phyloP scores from a whole-genome alignment of 2,329 filamentous ascomycete genomes.

The Calonectria hongkongensis region DNA sequence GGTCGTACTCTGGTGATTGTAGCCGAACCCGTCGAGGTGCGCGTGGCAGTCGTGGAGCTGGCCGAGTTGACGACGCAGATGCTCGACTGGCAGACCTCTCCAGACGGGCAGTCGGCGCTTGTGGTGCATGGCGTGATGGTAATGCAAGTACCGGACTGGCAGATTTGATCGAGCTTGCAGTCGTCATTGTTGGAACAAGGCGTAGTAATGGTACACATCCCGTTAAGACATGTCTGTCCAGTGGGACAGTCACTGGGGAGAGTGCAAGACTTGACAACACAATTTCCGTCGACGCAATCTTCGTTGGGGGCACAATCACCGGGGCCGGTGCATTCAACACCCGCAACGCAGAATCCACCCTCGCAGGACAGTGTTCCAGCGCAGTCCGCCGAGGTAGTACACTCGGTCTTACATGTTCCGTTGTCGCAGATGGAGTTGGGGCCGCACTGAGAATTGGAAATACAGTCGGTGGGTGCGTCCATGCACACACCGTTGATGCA shows the following conservation, averaged over 20 bases:
- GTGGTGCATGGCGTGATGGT: background rate
- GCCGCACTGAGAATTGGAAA: slow-evolving; percentile 3
- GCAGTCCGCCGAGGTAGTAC: background rate
- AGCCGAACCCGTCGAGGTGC: background rate
- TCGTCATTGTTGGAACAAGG: slow-evolving; percentile 18
- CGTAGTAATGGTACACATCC: background rate
- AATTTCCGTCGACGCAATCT: background rate
- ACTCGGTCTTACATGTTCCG: background rate
- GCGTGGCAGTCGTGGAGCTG: background rate
- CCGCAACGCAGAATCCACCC: too few species aligned
- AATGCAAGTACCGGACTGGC: slow-evolving; percentile 12
- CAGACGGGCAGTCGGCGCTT: background rate
- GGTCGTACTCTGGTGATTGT: background rate
- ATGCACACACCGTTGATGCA: slow-evolving; percentile 10
- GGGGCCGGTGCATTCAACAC: too few species aligned
- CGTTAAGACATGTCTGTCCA: slow-evolving; percentile 9
- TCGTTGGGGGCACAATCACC: background rate
- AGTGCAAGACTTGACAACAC: slow-evolving; percentile 3
- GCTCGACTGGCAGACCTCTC: background rate
- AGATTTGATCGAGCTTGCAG: slow-evolving; percentile 21
- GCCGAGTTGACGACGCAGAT: background rate
- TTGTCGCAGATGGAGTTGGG: background rate
- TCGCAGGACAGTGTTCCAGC: too few species aligned
- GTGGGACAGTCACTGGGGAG: background rate
- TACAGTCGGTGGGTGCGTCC: background rate